Evolutionary conservation across 306 rosid genomes (phyloP), one percentile per base, ranked within the genome.

Genomic region (Sesbania bispinosa): DNA sequence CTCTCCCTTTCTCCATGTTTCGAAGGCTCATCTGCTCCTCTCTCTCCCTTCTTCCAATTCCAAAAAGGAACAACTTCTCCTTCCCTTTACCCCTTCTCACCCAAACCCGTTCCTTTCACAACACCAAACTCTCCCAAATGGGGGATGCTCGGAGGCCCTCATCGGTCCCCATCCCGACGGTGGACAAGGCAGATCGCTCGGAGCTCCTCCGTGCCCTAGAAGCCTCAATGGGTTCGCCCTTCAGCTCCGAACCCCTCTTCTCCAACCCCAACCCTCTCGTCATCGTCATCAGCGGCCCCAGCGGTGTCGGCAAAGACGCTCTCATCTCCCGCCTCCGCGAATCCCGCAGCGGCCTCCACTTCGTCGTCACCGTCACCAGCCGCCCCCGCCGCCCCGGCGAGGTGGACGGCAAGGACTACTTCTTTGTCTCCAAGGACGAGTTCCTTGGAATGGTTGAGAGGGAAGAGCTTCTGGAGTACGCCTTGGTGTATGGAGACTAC

Each of bases 301-400:
- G 97, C 62, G 99, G 99, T 4, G 99, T 91, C 46, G 99, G 99
- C 43, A 94, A 94, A 62, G 97, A 91, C 82, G 88, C 99, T 6
- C 73, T 89, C 21, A 91, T 94, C 30, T 71, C 74, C 6, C 77
- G 80, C 55, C 86, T 94, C 66, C 83, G 86, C 64, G 74, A 85
- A 2, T 62, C 76, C 54, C 85, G 97, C 13, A 77, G 75, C 7
- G 70, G 67, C 39, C 80, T 94, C 15, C 99, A 88, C 55, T 94
- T 91, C 51, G 97, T 94, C 16, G 88, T 94, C 11, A 94, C 99
- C 1, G 96, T 90, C 38, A 94, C 99, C 13, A 85, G 76, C 45
- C 88, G 97, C 8, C 77, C 80, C 2, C 89, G 41, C 30, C 88
- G 99, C 10, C 85, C 86, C 4, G 55, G 83, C 0, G 99, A 94